Conservation (phyloP, 176 grass and related monocot genomes). For the Chrysopogon serrulatus region DNA sequence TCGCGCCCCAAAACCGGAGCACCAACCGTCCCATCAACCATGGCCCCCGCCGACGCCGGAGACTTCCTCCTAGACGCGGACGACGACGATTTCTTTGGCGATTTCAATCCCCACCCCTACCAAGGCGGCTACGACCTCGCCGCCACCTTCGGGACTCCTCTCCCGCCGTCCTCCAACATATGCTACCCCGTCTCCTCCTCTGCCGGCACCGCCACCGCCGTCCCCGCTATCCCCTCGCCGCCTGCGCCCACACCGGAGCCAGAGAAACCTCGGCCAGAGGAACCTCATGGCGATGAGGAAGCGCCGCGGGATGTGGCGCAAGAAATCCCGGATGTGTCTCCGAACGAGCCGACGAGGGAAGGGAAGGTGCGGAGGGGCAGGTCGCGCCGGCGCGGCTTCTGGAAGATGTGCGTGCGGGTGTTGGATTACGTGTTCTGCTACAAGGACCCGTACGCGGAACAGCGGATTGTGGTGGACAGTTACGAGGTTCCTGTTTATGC, state of each 20-base stretch:
- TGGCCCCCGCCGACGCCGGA: neutral
- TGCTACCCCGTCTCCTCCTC: slow-evolving; percentile 46
- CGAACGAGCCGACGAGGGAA: neutral
- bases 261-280: neutral
- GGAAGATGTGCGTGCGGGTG: slow-evolving; percentile 24
- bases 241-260: neutral
- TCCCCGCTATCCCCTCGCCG: neutral
- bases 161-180: slow-evolving; percentile 40
- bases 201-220: neutral
- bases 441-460: slow-evolving; percentile 36
- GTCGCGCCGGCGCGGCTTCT: slow-evolving; percentile 5
- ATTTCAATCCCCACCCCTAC: slow-evolving; percentile 54
- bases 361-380: neutral
- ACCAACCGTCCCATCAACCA: neutral
- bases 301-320: neutral
- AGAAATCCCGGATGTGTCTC: slow-evolving; percentile 11
- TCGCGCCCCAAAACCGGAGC: neutral
- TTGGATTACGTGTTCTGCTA: slow-evolving; percentile 54
- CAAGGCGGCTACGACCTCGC: slow-evolving; percentile 48
- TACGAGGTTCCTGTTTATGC: slow-evolving; percentile 43
- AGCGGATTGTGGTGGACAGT: slow-evolving; percentile 24
- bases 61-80: slow-evolving; percentile 16
- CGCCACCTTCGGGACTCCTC: slow-evolving; percentile 30
- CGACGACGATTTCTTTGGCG: slow-evolving; percentile 44
- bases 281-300: slow-evolving; percentile 20